Conservation (phyloP, 768 basidiomycete genomes). For the Lyophyllum shimeji region DNA sequence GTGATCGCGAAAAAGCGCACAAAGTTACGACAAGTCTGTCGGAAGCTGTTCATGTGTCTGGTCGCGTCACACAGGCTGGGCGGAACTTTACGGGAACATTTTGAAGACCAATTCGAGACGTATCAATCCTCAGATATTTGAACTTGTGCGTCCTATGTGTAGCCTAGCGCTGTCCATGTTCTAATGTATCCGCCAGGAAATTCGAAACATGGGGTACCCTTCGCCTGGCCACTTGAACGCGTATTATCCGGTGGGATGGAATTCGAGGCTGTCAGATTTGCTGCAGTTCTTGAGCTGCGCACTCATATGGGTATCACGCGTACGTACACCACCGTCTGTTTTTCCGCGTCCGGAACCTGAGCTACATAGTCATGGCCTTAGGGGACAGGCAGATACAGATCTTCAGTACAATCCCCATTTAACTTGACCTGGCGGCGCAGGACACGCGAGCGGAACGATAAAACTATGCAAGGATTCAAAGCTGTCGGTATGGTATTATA, state of each 20-base stretch:
- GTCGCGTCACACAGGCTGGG: constrained; percentile 18
- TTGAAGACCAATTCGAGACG: constrained; percentile 15
- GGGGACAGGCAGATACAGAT: constrained; percentile 3
- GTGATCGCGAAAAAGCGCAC: background rate
- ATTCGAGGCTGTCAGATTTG: constrained; percentile 6
- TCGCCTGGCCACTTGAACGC: constrained; percentile 11
- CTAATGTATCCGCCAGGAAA: constrained; percentile 8
- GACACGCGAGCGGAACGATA: too few species aligned
- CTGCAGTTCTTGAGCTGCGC: constrained; percentile 14
- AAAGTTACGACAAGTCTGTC: constrained; percentile 15
- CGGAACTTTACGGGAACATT: constrained; percentile 16
- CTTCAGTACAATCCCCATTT: too few species aligned
- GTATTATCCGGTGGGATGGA: constrained; percentile 17
- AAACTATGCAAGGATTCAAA: too few species aligned
- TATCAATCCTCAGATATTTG: constrained; percentile 21
- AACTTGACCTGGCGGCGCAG: too few species aligned
- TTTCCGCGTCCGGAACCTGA: background rate
- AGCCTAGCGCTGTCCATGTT: background rate
- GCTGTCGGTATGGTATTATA: constrained; percentile 3
- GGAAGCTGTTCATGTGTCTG: constrained; percentile 17
- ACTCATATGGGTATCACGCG: constrained; percentile 19
- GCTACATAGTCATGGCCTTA: constrained; percentile 8
- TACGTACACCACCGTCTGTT: background rate
- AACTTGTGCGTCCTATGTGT: constrained; percentile 16
- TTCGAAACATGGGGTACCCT: constrained; percentile 12